phyloP scores from a whole-genome alignment of 192 early-diverging fungal species.

The Podila epicladia region DNA sequence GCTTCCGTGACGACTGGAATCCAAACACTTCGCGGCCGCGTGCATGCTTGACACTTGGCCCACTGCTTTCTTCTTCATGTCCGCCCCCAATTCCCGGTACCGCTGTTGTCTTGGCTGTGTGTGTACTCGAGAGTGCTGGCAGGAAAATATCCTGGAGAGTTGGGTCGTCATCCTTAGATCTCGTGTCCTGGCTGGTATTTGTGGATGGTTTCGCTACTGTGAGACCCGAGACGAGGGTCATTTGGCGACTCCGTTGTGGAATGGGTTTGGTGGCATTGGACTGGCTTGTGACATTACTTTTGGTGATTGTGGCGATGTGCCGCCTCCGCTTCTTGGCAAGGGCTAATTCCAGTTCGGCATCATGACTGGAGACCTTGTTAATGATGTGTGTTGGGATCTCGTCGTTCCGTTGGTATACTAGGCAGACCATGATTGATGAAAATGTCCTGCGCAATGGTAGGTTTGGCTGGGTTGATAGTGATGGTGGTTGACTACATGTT shows the following conservation, averaged over 20 bases:
- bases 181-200: too few relatives aligned
- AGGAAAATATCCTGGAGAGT: too few relatives aligned
- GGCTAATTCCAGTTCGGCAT: conserved; percentile 43
- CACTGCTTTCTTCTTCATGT: background rate
- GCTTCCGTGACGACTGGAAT: conserved; percentile 24
- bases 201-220: too few relatives aligned
- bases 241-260: background rate
- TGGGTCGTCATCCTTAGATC: background rate
- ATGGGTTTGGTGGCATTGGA: background rate
- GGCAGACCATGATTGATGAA: conserved; percentile 10
- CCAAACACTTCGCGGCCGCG: conserved; percentile 50
- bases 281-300: background rate
- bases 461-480: background rate
- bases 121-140: too few relatives aligned
- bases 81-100: background rate
- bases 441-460: background rate
- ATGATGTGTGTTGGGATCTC: conserved; percentile 58
- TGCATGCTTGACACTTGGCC: conserved; percentile 3
- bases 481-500: background rate
- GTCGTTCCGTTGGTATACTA: conserved; percentile 46
- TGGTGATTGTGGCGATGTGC: background rate
- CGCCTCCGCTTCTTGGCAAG: conserved; percentile 32
- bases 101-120: background rate
- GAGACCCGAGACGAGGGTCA: too few relatives aligned
- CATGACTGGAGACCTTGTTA: conserved; percentile 26